phyloP scores from a whole-genome alignment of 1,284 basidiomycete species.

The Cryptococcus deneoformans region DNA sequence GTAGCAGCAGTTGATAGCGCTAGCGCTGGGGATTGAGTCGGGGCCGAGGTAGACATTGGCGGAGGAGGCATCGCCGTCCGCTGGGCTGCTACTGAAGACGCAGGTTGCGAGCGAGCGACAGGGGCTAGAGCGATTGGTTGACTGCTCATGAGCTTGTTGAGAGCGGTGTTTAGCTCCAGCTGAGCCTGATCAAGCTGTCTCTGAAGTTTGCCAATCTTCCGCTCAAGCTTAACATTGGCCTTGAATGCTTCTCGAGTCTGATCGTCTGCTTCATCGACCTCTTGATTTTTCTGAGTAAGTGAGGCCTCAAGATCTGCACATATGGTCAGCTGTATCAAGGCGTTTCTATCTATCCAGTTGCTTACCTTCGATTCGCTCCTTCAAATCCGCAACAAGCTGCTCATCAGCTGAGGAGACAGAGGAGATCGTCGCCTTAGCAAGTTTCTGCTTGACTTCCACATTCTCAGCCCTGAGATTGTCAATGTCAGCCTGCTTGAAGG shows the following conservation, averaged over 20 bases:
- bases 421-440: neutral
- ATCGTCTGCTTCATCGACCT: conserved; percentile 40
- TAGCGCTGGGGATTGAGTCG: neutral
- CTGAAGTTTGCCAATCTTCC: conserved; percentile 34
- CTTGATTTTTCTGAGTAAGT: conserved; percentile 28
- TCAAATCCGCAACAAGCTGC: conserved; percentile 6
- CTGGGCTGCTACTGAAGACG: neutral
- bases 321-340: conserved; percentile 1
- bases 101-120: neutral
- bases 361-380: conserved; percentile 24
- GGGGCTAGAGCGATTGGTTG: neutral
- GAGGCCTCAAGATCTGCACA: conserved; percentile 27
- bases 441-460: conserved; percentile 4
- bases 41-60: conserved; percentile 3
- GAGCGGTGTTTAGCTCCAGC: conserved; percentile 18
- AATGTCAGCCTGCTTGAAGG: conserved; percentile 1
- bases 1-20: neutral
- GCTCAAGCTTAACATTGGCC: conserved; percentile 31
- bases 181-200: conserved; percentile 22
- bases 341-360: neutral
- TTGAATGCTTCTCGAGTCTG: conserved; percentile 30
- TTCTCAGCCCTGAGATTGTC: conserved; percentile 8
- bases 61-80: neutral
- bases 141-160: conserved; percentile 21
- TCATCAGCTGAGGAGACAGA: conserved; percentile 1